phyloP scores from a whole-genome alignment of 2,329 filamentous ascomycete species.

The Nannizziopsis barbatae region DNA sequence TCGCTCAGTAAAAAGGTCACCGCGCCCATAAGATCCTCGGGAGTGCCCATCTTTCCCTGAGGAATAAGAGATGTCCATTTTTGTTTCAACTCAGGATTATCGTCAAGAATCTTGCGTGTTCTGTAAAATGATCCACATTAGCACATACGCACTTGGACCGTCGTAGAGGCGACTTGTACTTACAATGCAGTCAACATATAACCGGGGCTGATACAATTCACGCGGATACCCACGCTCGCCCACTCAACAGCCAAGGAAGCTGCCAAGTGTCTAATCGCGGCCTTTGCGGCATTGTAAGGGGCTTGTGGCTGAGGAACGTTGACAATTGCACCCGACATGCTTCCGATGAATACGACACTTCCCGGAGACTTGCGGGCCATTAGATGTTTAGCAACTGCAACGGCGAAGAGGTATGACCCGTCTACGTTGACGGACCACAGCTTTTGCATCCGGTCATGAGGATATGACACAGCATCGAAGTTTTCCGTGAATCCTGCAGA shows the following conservation, averaged over 20 bases:
- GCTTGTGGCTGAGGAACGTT: slow-evolving; percentile 91
- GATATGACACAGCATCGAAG: slow-evolving; percentile 83
- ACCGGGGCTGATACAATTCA: slow-evolving; percentile 89
- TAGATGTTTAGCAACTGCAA: slow-evolving; percentile 72
- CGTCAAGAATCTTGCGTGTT: slow-evolving; percentile 85
- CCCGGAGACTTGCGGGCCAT: slow-evolving; percentile 69
- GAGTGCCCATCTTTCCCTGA: slow-evolving; percentile 82
- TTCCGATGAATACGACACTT: slow-evolving; percentile 88
- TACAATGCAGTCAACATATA: slow-evolving; percentile 94
- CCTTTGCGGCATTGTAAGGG: slow-evolving; percentile 88
- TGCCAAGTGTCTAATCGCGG: slow-evolving; percentile 78
- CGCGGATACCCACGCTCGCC: slow-evolving; percentile 75
- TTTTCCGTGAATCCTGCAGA: slow-evolving; percentile 97
- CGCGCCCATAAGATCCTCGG: slow-evolving; percentile 85
- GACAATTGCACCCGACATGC: slow-evolving; percentile 88
- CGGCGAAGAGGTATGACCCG: slow-evolving; percentile 82
- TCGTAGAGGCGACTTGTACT: slow-evolving; percentile 29
- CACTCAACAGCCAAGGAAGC: slow-evolving; percentile 86
- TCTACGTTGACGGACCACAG: slow-evolving; percentile 91
- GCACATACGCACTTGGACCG: not conserved
- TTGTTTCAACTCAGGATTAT: slow-evolving; percentile 78
- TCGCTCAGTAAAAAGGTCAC: slow-evolving; percentile 78
- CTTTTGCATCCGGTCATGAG: slow-evolving; percentile 80
- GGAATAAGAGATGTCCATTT: slow-evolving; percentile 91
- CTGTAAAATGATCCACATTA: slow-evolving; percentile 35